These are phyloP conservation scores for Scutellaria minor DNA, from an alignment of 257 asterid genomes.

Conservation along the genomic window DNA sequence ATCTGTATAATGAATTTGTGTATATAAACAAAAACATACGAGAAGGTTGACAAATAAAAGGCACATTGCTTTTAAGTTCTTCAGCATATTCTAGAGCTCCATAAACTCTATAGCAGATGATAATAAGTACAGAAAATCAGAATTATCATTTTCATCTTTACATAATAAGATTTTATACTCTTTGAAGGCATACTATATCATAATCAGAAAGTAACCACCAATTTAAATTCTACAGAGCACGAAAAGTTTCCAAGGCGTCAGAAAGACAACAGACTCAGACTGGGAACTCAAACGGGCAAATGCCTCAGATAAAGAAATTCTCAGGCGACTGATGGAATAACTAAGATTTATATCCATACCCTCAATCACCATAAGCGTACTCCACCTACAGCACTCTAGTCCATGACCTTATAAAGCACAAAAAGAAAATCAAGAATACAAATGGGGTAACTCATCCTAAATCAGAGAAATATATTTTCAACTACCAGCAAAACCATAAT, in stretches of 20 bases:
- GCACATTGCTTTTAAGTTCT: conserved; percentile 14
- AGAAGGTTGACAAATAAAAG: conserved; percentile 19
- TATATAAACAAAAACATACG: background rate
- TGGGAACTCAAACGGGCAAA: background rate
- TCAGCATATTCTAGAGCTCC: conserved; percentile 19
- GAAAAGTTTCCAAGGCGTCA: background rate
- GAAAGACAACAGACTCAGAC: background rate
- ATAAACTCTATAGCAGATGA: conserved; percentile 1
- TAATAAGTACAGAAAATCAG: background rate
- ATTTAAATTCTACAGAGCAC: background rate
- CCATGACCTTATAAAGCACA: background rate
- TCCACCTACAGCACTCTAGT: too few relatives aligned
- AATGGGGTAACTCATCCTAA: background rate
- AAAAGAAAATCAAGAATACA: background rate
- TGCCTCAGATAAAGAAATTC: background rate
- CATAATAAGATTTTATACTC: background rate
- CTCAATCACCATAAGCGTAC: background rate
- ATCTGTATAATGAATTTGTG: conserved; percentile 22
- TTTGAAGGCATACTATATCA: background rate
- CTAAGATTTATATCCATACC: background rate
- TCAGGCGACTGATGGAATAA: background rate
- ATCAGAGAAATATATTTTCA: background rate
- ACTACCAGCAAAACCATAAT: background rate
- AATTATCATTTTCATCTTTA: background rate
- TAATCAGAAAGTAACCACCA: conserved; percentile 4